Evolutionary conservation across 345 rosid genomes (phyloP), one percentile per base, ranked within the genome.

Genomic region (Citropsis articulata): DNA sequence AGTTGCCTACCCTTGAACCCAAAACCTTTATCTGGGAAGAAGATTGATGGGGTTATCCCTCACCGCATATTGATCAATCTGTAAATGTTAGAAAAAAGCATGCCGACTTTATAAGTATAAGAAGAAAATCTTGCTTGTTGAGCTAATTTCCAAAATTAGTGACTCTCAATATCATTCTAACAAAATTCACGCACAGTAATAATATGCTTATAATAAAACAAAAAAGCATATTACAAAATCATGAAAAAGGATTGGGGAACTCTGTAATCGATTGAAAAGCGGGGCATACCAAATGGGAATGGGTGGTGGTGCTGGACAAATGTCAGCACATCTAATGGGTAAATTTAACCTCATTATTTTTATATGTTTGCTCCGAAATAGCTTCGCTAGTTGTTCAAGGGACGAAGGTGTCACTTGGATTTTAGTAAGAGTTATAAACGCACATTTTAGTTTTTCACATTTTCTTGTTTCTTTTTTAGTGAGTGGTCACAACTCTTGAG

Each of bases 361-460:
- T 71, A 6, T 36, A 25, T 57, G 75, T 28, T 67, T 55, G 61
- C 63, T 48, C 71, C 21, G 57, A 50, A 73, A 38, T 72, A 61
- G 72, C 63, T 69, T 57, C 28, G 35, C 36, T 68, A 66, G n/a
- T 70, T 55, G 45, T 79, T 74, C 24, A 45, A 40, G 38, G 64
- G 80, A 77, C 72, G 60, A 70, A 22, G 72, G 66, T 19, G 59
- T 70, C 56, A 13, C 40, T 57, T 35, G 72, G 77, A 78, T 78
- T 71, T 61, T 53, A 75, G 66, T 72, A 56, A 66, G 7, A 70
- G 48, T 73, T 67, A 55, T 45, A 12, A 63, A 36, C 60, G 75
- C 83, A 81, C 84, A 85, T 83, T 79, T 87, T 75, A 38, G 66
- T 81, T 0, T 0, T 16, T 5, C 5, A 3, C n/a, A 22, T 28